Percentiles rank a stretch among this genome's conserved stretches.
Evolutionary conservation across 83 land plant genomes (phyloP).

Genomic region (Picea engelmannii): DNA sequence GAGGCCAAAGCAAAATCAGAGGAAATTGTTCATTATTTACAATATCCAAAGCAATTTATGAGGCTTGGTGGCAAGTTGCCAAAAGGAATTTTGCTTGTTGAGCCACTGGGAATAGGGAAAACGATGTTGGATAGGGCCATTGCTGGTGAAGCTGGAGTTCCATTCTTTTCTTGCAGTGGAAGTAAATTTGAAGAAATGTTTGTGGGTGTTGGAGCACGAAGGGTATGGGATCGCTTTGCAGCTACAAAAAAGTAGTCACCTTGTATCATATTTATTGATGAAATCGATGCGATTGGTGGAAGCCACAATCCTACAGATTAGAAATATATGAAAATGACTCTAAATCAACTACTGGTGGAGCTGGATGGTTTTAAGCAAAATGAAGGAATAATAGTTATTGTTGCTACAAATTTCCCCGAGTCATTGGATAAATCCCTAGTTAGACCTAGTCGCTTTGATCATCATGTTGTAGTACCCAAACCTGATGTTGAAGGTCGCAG

Average conservation of each 20-base stretch:
- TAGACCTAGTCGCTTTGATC: conserved; percentile 95
- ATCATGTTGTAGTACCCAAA: too few species aligned
- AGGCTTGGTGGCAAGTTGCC: conserved; percentile 97
- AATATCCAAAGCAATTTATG: conserved; percentile 92
- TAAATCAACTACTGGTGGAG: conserved; percentile 65
- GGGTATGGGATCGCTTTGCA: not conserved
- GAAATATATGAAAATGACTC: conserved; percentile 72
- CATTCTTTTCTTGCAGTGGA: conserved; percentile 84
- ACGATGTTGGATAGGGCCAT: conserved; percentile 98
- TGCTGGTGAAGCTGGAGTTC: conserved; percentile 99
- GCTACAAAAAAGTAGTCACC: conserved; percentile 97
- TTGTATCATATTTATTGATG: conserved; percentile 96
- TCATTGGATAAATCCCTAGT: conserved; percentile 63
- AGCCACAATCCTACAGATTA: conserved; percentile 91
- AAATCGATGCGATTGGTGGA: conserved; percentile 49
- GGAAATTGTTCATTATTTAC: not conserved
- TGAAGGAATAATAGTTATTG: not conserved
- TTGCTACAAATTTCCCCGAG: too few species aligned
- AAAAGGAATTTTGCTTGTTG: conserved; percentile 95
- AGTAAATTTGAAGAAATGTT: too few species aligned
- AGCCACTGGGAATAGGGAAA: conserved; percentile 96
- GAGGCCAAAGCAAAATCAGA: conserved; percentile 95
- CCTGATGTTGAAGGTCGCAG: too few species aligned
- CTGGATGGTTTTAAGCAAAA: conserved; percentile 98
- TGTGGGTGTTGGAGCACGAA: too few species aligned